Base-by-base conservation (phyloP, 306 rosid genomes). In the Echinosophora koreensis region DNA sequence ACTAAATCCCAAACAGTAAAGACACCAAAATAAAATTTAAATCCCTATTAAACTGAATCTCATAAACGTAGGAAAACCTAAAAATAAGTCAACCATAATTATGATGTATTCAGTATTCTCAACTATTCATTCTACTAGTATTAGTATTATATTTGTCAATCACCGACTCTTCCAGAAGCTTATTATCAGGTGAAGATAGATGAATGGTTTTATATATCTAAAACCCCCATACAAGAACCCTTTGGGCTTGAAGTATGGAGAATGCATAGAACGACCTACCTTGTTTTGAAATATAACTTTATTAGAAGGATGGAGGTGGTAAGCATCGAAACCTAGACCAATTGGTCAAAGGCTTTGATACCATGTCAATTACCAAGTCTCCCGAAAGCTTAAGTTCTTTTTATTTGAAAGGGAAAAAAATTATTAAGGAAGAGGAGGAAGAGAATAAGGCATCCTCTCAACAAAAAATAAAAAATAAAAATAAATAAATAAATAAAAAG, bases 1-100 rank as follows among this genome's bases (percentile, higher is more conserved):
- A 44, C 41, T 32, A 17, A 63, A 77, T 12, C 69, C 61, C 56
- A 37, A 16, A 37, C 61, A 69, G 11, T 50, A 42, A 67, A 69
- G 64, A 60, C n/a, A 61, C 47, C 71, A 69, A 18, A 66, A 60
- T 69, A 69, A 60, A 56, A 37, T 37, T 30, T 55, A 42, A 46
- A 77, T 68, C 32, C 47, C 15, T 15, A 57, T 57, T 9, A 52
- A 41, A 42, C 49, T 15, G 37, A 76, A 64, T 66, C 66, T 65
- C 34, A 38, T 63, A 17, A 73, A 8, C 61, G 16, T 17, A 55
- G 38, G 52, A 54, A 52, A 69, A 10, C 32, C 27, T 5, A 27
- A 3, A 0, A 46, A 12, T 67, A 46, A 28, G 14, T 46, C 17
- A 22, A 50, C 46, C 64, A 75, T 63, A 75, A 17, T 62, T 49